Conservation (phyloP, 176 grass and related monocot species). For the Eleusine indica region DNA sequence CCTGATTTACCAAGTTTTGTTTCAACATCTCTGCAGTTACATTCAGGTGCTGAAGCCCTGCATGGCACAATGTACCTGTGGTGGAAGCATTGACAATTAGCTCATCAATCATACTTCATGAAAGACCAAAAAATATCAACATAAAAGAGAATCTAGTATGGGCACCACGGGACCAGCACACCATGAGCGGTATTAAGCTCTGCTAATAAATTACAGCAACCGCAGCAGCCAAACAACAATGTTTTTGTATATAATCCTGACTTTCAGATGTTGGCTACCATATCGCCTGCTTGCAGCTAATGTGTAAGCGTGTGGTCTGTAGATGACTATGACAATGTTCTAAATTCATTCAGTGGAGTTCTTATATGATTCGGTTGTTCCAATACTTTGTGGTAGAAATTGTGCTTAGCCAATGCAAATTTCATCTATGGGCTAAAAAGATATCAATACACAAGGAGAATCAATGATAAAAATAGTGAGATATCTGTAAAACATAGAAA, state of each 20-base stretch:
- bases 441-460: background rate
- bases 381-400: background rate
- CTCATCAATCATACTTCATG: too few species aligned
- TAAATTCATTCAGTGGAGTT: background rate
- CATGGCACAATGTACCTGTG: too few species aligned
- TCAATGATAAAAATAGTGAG: background rate
- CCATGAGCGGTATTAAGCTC: too few species aligned
- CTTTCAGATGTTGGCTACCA: constrained; percentile 1
- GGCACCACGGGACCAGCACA: too few species aligned
- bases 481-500: background rate
- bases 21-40: too few species aligned
- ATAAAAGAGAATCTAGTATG: too few species aligned
- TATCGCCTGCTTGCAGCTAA: background rate
- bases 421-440: background rate
- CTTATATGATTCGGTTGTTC: background rate
- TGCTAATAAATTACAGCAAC: too few species aligned
- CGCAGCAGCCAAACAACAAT: too few species aligned
- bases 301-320: background rate
- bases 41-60: too few species aligned
- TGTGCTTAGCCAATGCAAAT: background rate
- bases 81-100: too few species aligned
- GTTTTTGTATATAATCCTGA: background rate
- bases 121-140: too few species aligned
- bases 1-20: background rate
- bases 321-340: background rate